Evolutionary conservation across 2,329 filamentous ascomycete species (phyloP).

Genomic region (Mollisiaceae sp.): DNA sequence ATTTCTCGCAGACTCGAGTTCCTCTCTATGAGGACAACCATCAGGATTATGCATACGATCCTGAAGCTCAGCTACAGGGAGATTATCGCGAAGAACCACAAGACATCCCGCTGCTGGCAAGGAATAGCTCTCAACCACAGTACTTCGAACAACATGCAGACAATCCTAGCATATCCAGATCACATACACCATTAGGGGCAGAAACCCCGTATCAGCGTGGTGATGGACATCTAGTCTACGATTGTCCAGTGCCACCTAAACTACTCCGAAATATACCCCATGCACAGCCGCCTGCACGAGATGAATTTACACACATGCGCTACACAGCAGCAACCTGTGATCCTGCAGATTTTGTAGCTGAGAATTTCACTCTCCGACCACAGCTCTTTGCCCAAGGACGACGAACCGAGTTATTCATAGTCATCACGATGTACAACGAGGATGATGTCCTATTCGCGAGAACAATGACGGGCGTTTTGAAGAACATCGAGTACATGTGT

Average conservation of each 20-base stretch:
- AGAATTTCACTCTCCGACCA: conserved; percentile 72
- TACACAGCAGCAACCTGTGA: conserved; percentile 77
- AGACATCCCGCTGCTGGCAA: conserved; percentile 27
- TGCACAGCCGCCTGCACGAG: conserved; percentile 15
- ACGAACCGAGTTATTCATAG: conserved; percentile 74
- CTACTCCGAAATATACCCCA: conserved; percentile 23
- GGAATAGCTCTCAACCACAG: conserved; percentile 19
- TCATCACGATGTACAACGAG: conserved; percentile 77
- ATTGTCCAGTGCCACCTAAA: conserved; percentile 34
- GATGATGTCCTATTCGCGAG: conserved; percentile 72
- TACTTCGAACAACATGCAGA: conserved; percentile 22
- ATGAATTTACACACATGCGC: conserved; percentile 66
- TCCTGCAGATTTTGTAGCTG: conserved; percentile 66
- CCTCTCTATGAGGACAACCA: background rate
- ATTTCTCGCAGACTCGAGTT: conserved; percentile 1
- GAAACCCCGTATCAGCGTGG: background rate
- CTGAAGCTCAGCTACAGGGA: background rate
- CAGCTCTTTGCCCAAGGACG: conserved; percentile 71
- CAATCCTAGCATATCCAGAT: background rate
- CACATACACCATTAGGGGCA: background rate
- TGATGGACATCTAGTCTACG: conserved; percentile 27
- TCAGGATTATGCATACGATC: conserved; percentile 2
- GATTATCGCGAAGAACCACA: conserved; percentile 18
- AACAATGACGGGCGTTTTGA: conserved; percentile 72
- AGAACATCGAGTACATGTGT: conserved; percentile 75